A percentile compares a stretch with the other conserved stretches of the same genome.
These are phyloP conservation scores for Phytophthora macrochlamydospora DNA, from an alignment of 352 stramenopile genomes.

Conservation along the genomic window DNA sequence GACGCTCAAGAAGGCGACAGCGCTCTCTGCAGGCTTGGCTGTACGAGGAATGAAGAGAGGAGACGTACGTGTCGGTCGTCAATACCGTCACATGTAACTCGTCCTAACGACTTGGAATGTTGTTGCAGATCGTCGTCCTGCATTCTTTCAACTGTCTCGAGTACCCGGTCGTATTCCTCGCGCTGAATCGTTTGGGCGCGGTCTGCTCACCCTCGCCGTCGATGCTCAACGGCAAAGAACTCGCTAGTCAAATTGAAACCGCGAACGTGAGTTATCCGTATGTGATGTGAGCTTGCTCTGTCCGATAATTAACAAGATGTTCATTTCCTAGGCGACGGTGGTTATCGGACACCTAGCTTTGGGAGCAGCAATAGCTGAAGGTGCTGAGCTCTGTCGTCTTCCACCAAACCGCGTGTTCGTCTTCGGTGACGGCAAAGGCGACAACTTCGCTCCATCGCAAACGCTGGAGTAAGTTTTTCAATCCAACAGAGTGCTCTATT, in stretches of 20 bases:
- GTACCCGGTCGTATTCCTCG: slow-evolving; percentile 51
- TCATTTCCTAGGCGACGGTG: slow-evolving; percentile 13
- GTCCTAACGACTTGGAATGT: not conserved
- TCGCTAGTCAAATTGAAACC: slow-evolving; percentile 36
- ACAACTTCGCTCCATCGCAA: slow-evolving; percentile 1
- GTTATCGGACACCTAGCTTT: slow-evolving; percentile 20
- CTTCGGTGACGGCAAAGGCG: slow-evolving; percentile 16
- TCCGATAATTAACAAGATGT: not conserved
- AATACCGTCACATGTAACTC: not conserved
- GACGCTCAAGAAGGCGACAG: slow-evolving; percentile 21
- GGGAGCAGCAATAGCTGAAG: slow-evolving; percentile 12
- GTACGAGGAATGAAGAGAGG: slow-evolving; percentile 43
- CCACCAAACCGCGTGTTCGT: slow-evolving; percentile 17
- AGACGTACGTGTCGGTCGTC: slow-evolving; percentile 28
- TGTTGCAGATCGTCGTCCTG: slow-evolving; percentile 39
- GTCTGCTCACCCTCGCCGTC: slow-evolving; percentile 45
- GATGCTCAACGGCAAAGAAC: slow-evolving; percentile 36
- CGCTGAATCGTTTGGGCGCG: slow-evolving; percentile 42
- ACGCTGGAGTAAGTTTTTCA: slow-evolving; percentile 10
- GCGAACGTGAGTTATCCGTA: slow-evolving; percentile 21
- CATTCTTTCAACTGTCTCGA: slow-evolving; percentile 62
- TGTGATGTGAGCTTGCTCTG: no score
- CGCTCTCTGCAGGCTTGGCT: slow-evolving; percentile 33
- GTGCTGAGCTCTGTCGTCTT: slow-evolving; percentile 7
- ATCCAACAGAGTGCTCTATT: not conserved